These are phyloP conservation scores for Bremia lactucae DNA, from an alignment of 352 stramenopile species.

Conservation along the genomic window DNA sequence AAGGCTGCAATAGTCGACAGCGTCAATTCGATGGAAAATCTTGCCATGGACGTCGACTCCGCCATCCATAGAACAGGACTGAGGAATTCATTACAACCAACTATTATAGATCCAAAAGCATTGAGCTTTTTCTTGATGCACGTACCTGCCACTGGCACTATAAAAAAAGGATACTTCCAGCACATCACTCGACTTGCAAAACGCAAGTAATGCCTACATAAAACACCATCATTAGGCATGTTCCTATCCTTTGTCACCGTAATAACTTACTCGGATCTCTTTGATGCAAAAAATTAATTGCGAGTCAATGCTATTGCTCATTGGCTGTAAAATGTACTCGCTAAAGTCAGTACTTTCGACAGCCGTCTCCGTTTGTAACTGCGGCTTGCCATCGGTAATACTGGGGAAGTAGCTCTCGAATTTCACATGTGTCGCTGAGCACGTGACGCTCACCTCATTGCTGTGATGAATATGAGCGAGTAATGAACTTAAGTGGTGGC, in stretches of 20 bases:
- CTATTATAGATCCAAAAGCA: neutral
- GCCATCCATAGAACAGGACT: constrained; percentile 67
- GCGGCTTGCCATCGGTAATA: constrained; percentile 50
- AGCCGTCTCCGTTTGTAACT: constrained; percentile 75
- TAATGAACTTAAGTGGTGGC: constrained; percentile 66
- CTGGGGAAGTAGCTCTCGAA: constrained; percentile 75
- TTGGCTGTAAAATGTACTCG: constrained; percentile 48
- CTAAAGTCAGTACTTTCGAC: constrained; percentile 71
- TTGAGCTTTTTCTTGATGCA: neutral
- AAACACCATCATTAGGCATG: constrained; percentile 1
- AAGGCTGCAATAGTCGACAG: constrained; percentile 78
- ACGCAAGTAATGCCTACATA: constrained; percentile 39
- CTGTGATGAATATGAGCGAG: constrained; percentile 76
- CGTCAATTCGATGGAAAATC: constrained; percentile 69
- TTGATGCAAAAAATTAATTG: constrained; percentile 81
- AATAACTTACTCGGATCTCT: constrained; percentile 43
- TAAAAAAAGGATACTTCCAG: constrained; percentile 69
- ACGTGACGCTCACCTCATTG: constrained; percentile 66
- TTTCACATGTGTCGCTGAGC: constrained; percentile 46
- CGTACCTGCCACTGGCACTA: constrained; percentile 46
- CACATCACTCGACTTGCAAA: constrained; percentile 73
- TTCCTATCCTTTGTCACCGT: neutral
- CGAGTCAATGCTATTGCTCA: constrained; percentile 27
- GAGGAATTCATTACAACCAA: constrained; percentile 4
- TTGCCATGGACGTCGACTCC: constrained; percentile 58